These are phyloP conservation scores for Colletotrichum cuscutae DNA, from an alignment of 2,329 filamentous ascomycete genomes.

Conservation along the genomic window DNA sequence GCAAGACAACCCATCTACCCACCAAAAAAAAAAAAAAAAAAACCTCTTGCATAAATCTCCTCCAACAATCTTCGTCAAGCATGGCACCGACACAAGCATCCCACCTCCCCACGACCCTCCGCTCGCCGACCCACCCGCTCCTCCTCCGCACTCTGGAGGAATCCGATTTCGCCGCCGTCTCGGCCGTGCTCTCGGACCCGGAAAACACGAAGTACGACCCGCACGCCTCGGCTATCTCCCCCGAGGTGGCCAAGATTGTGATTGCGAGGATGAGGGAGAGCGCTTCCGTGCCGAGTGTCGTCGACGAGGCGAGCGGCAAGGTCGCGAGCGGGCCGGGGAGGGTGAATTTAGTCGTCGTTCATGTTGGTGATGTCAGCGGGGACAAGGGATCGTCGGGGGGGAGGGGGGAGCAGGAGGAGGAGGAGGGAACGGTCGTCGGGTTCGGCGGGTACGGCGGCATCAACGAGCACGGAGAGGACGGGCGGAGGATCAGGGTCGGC, in stretches of 20 bases:
- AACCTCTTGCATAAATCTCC: neutral
- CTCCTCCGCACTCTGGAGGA: constrained; percentile 39
- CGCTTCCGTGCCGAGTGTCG: constrained; percentile 39
- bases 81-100: constrained; percentile 33
- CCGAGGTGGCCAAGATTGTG: constrained; percentile 29
- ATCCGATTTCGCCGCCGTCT: constrained; percentile 36
- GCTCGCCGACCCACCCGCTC: constrained; percentile 39
- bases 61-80: neutral
- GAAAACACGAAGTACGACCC: constrained; percentile 34
- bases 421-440: constrained; percentile 37
- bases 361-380: neutral
- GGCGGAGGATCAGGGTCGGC: constrained; percentile 36
- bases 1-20: neutral
- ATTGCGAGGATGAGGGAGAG: constrained; percentile 40
- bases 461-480: constrained; percentile 38
- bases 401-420: too few species aligned
- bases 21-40: neutral
- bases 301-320: constrained; percentile 24
- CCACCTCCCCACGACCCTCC: constrained; percentile 39
- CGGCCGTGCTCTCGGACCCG: constrained; percentile 40
- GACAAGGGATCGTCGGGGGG: neutral
- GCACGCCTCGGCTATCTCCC: constrained; percentile 32
- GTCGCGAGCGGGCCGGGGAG: constrained; percentile 38
- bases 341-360: constrained; percentile 41
- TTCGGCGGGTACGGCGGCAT: constrained; percentile 44